phyloP scores from a whole-genome alignment of 2,329 filamentous ascomycete species.

The Penicillium sp. region DNA sequence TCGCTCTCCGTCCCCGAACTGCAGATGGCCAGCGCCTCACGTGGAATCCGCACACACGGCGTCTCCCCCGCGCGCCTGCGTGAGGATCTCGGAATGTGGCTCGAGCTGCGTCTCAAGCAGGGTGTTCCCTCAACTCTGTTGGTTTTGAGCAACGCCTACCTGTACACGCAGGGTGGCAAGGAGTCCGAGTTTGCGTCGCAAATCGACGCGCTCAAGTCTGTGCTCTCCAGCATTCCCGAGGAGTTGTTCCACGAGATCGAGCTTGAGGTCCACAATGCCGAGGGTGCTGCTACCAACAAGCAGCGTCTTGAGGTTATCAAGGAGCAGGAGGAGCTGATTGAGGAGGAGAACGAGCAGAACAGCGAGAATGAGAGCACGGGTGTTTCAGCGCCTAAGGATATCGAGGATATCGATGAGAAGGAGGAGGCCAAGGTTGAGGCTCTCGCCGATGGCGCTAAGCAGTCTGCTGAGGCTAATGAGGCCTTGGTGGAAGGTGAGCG shows the following conservation, averaged over 20 bases:
- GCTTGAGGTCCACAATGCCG: slow-evolving; percentile 93
- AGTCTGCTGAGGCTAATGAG: slow-evolving; percentile 49
- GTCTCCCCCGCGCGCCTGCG: slow-evolving; percentile 85
- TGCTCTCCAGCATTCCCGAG: slow-evolving; percentile 91
- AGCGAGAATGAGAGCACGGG: slow-evolving; percentile 75
- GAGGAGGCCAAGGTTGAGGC: slow-evolving; percentile 62
- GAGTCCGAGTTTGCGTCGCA: slow-evolving; percentile 81
- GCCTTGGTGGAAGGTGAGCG: slow-evolving; percentile 42
- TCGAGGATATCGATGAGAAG: slow-evolving; percentile 92
- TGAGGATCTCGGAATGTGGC: slow-evolving; percentile 88
- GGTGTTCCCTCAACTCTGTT: slow-evolving; percentile 95
- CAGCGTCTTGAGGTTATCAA: slow-evolving; percentile 96
- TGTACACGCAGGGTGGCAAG: slow-evolving; percentile 77
- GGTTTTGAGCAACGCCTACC: slow-evolving; percentile 95
- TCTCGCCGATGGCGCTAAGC: slow-evolving; percentile 43
- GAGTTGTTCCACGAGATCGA: slow-evolving; percentile 99
- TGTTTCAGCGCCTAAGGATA: slow-evolving; percentile 74
- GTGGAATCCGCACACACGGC: slow-evolving; percentile 88
- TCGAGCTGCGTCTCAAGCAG: slow-evolving; percentile 88
- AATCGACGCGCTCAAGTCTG: slow-evolving; percentile 88
- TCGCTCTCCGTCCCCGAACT: slow-evolving; percentile 90
- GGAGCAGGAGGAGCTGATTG: slow-evolving; percentile 97
- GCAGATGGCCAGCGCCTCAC: slow-evolving; percentile 86
- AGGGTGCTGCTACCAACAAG: slow-evolving; percentile 97
- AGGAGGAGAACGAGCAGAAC: slow-evolving; percentile 93